Evolutionary conservation across 225 moss, liverwort and hornwort genomes (phyloP).

Genomic region (Pseudoscleropodium purum): DNA sequence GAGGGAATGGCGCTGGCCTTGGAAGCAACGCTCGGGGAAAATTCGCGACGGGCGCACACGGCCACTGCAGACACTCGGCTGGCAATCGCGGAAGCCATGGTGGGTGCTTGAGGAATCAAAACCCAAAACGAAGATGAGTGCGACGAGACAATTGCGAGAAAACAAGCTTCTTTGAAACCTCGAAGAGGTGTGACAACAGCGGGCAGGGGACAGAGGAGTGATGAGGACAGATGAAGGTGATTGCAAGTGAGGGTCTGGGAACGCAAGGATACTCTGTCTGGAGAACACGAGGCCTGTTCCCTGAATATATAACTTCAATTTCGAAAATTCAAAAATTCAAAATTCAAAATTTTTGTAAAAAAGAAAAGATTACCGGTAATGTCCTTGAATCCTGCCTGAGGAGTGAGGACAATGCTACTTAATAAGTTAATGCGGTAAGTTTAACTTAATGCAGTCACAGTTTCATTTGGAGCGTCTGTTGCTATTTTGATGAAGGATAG

Average conservation of each 20-base stretch:
- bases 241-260: neutral
- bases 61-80: slow-evolving; percentile 7
- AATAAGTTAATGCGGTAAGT: neutral
- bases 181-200: neutral
- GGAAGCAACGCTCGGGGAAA: neutral
- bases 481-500: neutral
- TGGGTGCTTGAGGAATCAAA: neutral
- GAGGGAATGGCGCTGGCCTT: neutral
- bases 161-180: neutral
- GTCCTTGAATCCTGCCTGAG: no score
- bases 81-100: slow-evolving; percentile 19
- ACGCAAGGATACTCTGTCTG: neutral
- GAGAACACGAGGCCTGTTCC: neutral
- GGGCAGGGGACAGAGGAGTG: neutral
- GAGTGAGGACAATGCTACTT: neutral
- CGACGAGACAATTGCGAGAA: neutral
- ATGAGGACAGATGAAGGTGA: neutral
- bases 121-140: neutral
- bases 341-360: neutral
- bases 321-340: neutral
- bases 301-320: neutral
- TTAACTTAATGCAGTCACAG: neutral
- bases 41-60: neutral
- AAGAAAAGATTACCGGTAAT: neutral
- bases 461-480: fast-evolving